phyloP scores from a whole-genome alignment of 148 eudicot species.

The Spergularia marina region DNA sequence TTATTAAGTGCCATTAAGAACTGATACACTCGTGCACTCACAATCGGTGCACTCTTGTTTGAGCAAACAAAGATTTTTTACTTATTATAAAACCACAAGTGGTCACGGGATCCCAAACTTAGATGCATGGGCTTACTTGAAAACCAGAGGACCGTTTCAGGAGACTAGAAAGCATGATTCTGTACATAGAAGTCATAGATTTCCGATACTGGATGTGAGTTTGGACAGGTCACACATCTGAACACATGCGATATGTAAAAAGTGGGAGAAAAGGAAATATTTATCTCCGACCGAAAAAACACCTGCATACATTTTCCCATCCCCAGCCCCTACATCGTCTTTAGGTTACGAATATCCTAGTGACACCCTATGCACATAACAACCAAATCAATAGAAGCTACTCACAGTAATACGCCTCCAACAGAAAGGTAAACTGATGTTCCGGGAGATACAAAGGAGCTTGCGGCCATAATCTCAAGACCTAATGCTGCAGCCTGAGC shows the following conservation, averaged over 20 bases:
- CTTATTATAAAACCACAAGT: not conserved
- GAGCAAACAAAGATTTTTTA: not conserved
- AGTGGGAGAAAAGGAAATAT: not conserved
- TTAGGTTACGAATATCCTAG: not conserved
- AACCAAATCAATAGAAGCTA: slow-evolving; percentile 6
- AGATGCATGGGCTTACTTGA: not conserved
- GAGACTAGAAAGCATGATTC: not conserved
- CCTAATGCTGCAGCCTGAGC: slow-evolving; percentile 65
- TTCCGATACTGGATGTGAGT: not conserved
- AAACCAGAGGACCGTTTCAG: not conserved
- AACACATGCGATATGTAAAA: not conserved
- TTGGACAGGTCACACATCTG: not conserved
- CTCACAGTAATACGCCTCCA: slow-evolving; percentile 81
- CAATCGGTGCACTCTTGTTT: not conserved
- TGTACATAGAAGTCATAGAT: not conserved
- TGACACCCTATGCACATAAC: not conserved
- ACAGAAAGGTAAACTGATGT: slow-evolving; percentile 64
- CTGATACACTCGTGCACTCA: not conserved
- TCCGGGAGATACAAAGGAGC: slow-evolving; percentile 43
- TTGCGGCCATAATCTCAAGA: slow-evolving; percentile 58
- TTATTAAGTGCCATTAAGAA: too few relatives aligned
- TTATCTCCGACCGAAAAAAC: not conserved
- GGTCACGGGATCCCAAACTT: not conserved
- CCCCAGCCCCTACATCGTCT: not conserved
- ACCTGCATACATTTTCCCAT: not conserved